Base-by-base conservation (phyloP, 1,139 yeast species). In the Geotrichum histeridarum region DNA sequence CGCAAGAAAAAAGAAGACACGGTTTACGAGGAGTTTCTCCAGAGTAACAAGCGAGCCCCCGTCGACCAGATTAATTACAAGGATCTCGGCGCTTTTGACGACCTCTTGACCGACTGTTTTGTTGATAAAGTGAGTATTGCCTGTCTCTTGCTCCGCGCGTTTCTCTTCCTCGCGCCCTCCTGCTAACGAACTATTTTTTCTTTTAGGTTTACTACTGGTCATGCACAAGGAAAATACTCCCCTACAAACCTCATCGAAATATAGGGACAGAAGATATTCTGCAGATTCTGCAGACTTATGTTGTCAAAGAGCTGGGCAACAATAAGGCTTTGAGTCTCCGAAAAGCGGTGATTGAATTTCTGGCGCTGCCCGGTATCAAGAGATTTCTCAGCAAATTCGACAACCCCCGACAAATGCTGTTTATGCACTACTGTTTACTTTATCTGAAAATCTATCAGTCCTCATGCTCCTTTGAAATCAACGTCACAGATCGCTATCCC, bases 41-140 rank as follows among this genome's bases (percentile, higher is more conserved):
- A 50, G 35, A 43, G 50, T 30, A 54, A 48, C 47, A 54, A 54
- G 46, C 54, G 45, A 27, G 54, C 50, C 4, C 54, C 44, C 8
- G 53, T 48, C 15, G 52, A 56, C 42, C 51, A 56, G 48, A 55
- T 75, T 30, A 68, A 64, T 69, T 61, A 68, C 71, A 62, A 68
- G 70, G 69, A 80, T 71, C 77, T 79, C 70, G 83, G 86, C 56
- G 78, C 77, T 64, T 77, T 81, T 64, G 77, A 73, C 61, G 76
- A 73, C 59, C 67, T 70, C 54, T 61, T 72, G 38, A 72, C 74
- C 7, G 67, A 67, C 56, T 68, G 72, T 46, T 60, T 73, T 12
- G 59, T 73, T 14, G 76, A 73, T 56, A 61, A 68, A 50, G 57
- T 68, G 8, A 27, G 52, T 43, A 31, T 14, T 32, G 15, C 2